Conservation (phyloP, 331 rosid species). For the Quercus tomentella region DNA sequence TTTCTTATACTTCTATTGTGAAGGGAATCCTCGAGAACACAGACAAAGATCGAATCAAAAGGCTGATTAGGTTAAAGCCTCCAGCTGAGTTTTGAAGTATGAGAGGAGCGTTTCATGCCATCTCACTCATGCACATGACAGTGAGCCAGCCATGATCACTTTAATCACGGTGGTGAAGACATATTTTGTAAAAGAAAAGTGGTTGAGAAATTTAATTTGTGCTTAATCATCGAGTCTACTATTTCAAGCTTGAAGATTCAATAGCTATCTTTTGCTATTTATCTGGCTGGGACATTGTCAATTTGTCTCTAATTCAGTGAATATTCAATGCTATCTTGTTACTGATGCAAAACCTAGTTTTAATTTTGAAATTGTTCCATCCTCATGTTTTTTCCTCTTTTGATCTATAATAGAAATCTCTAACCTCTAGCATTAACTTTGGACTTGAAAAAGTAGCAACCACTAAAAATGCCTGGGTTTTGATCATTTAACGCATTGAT, state of each 20-base stretch:
- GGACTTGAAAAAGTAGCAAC: too few relatives aligned
- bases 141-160: not conserved
- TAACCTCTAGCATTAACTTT: too few relatives aligned
- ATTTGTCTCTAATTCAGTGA: too few relatives aligned
- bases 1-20: not conserved
- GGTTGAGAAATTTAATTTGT: not conserved
- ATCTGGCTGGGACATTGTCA: too few relatives aligned
- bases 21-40: conserved; percentile 5
- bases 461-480: too few relatives aligned
- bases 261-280: too few relatives aligned
- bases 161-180: not conserved
- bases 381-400: too few relatives aligned
- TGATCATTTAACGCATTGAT: too few relatives aligned
- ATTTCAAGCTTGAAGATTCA: too few relatives aligned
- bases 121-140: not conserved
- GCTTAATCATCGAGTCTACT: too few relatives aligned
- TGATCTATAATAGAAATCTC: too few relatives aligned
- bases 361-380: not conserved
- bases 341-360: not conserved
- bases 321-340: not conserved
- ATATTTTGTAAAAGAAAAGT: not conserved
- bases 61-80: conserved; percentile 10
- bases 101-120: not conserved
- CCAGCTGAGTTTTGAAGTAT: not conserved
- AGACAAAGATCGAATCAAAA: not conserved